phyloP scores from a whole-genome alignment of 2,329 filamentous ascomycete genomes.

The Aspergillus puulaauensis region DNA sequence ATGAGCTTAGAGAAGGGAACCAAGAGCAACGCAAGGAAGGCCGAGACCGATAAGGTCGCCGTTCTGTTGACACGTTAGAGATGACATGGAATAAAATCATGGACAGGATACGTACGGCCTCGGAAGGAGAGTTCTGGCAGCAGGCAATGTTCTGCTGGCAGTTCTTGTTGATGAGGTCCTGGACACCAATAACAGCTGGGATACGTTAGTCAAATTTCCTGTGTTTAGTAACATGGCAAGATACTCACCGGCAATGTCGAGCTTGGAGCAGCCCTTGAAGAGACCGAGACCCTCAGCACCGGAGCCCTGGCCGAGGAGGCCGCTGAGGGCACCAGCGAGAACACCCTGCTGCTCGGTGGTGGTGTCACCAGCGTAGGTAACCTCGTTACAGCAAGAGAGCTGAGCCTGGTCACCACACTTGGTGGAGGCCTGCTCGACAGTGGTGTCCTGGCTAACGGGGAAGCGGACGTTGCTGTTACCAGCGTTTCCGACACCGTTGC shows the following conservation, averaged over 20 bases:
- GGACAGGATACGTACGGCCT: slow-evolving; percentile 24
- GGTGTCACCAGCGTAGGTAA: slow-evolving; percentile 35
- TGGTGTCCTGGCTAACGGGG: slow-evolving; percentile 32
- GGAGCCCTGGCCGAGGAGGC: slow-evolving; percentile 35
- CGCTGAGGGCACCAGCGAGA: slow-evolving; percentile 33
- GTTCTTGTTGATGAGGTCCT: slow-evolving; percentile 38
- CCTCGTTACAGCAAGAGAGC: slow-evolving; percentile 43
- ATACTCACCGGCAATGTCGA: slow-evolving; percentile 32
- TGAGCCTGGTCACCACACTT: slow-evolving; percentile 41
- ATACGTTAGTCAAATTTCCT: slow-evolving; percentile 9
- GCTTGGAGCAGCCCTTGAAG: slow-evolving; percentile 45
- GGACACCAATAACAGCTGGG: slow-evolving; percentile 27
- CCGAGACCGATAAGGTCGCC: slow-evolving; percentile 35
- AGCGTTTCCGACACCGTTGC: slow-evolving; percentile 27
- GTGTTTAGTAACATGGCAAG: no score
- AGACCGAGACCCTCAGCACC: slow-evolving; percentile 36
- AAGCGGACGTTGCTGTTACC: slow-evolving; percentile 35
- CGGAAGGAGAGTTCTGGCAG: slow-evolving; percentile 37
- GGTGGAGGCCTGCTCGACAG: slow-evolving; percentile 38
- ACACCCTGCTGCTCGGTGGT: slow-evolving; percentile 32
- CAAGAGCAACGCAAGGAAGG: slow-evolving; percentile 40
- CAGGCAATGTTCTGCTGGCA: slow-evolving; percentile 44
- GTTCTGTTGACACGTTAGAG: slow-evolving; percentile 21
- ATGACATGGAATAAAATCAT: no score
- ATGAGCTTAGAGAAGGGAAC: slow-evolving; percentile 36